A percentile compares a stretch with the other conserved stretches of the same genome.
phyloP scores from a whole-genome alignment of 495 filamentous ascomycete species.

The Parachaetomium inaequale region DNA sequence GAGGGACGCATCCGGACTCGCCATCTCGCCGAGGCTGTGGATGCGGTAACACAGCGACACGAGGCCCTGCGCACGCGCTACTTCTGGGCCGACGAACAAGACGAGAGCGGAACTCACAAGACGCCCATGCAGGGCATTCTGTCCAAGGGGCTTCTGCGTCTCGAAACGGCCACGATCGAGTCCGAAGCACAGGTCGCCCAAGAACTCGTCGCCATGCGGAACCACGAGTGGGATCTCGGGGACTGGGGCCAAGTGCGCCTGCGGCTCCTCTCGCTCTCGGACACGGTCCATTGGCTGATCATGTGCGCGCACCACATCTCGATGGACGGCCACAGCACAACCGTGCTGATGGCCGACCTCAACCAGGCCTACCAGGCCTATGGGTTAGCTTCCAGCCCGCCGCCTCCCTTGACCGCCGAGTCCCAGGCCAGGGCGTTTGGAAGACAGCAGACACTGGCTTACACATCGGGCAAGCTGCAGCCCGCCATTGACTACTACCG shows the following conservation, averaged over 20 bases:
- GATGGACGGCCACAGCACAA: constrained; percentile 22
- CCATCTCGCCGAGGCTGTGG: constrained; percentile 34
- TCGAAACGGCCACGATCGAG: constrained; percentile 9
- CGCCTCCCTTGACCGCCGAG: no score
- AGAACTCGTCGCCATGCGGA: not conserved
- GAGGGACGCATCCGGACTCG: constrained; percentile 23
- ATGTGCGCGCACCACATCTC: constrained; percentile 31
- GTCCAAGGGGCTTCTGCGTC: not conserved
- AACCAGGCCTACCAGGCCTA: not conserved
- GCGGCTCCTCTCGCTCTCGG: constrained; percentile 13
- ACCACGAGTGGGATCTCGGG: constrained; percentile 19
- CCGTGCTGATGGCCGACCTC: constrained; percentile 10
- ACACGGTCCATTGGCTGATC: constrained; percentile 18
- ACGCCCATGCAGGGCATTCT: constrained; percentile 19
- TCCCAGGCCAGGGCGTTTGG: no score
- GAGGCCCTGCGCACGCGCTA: constrained; percentile 43
- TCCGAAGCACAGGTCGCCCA: constrained; percentile 8
- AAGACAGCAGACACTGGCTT: no score
- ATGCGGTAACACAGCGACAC: constrained; percentile 34
- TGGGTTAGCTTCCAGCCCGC: no score
- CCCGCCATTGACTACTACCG: no score
- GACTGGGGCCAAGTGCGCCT: constrained; percentile 20
- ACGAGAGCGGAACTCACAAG: not conserved
- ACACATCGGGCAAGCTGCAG: no score
- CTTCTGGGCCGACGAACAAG: constrained; percentile 14